Evolutionary conservation across 768 basidiomycete species (phyloP), one percentile per base, ranked within the genome.

Genomic region (Kwoniella botswanensis): DNA sequence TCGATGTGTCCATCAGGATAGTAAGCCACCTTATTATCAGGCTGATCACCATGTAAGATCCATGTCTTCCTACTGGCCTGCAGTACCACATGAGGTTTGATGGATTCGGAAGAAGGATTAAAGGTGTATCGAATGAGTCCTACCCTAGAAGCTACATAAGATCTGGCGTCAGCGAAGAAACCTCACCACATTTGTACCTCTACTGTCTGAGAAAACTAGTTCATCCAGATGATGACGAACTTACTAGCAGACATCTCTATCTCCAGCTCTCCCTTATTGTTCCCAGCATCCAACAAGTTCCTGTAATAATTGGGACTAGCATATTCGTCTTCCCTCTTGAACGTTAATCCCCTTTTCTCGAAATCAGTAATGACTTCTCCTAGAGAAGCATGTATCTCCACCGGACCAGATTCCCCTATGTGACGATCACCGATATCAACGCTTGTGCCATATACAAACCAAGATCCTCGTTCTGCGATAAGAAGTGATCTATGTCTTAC

Each of bases 121-220:
- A 91, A 92, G 0, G 88, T 89, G 81, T 92, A 91, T 2, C 89
- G 87, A 1, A 92, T 85, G 79, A 92, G 90, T 0, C 90, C 91
- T 3, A 91, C 90, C 9, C 90, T 87, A 7, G 92, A 92, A 7
- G 91, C 91, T 92, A 71, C 4, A 72, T 12, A 44, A 35, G 17
- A 21, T 35, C 7, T 35, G 35, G 35, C 6, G 35, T 35, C 6
- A 35, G 35, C 35, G 35, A 35, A 35, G 6, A 35, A 35, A 5
- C 35, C 35, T 35, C 35, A 35, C 35, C 7, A 9, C 3, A 6
- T 35, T 7, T 35, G 35, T 6, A 35, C 35, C 35, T 1, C 35
- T 35, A 35, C 35, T 35, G 35, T 35, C 35, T 35, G 7, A 35
- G 35, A 35, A 35, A 6, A 7, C 35, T 9, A 35, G 35, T 35